These are phyloP conservation scores for Handroanthus guayacan DNA, from an alignment of 257 asterid species.

Conservation along the genomic window DNA sequence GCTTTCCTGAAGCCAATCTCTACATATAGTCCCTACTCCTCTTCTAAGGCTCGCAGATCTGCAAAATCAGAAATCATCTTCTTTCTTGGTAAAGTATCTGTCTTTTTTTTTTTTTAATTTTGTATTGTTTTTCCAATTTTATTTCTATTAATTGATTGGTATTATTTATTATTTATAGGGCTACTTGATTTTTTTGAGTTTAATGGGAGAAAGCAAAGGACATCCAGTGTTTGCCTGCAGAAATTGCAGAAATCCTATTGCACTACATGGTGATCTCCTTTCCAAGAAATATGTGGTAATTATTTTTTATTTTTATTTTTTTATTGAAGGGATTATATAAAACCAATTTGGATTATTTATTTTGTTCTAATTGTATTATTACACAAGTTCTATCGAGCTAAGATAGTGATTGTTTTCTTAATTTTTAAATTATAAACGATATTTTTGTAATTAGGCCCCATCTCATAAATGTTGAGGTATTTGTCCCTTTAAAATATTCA, in stretches of 20 bases:
- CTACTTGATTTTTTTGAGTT: not conserved
- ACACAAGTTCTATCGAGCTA: too few species aligned
- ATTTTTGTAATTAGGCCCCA: too few species aligned
- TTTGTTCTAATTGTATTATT: too few species aligned
- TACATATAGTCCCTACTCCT: not conserved
- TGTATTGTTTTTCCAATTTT: not conserved
- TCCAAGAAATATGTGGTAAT: constrained; percentile 52
- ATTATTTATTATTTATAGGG: not conserved
- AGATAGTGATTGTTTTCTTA: too few species aligned
- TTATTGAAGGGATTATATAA: too few species aligned
- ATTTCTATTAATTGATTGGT: not conserved
- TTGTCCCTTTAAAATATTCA: too few species aligned
- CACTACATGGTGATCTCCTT: constrained; percentile 50
- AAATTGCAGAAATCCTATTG: constrained; percentile 61
- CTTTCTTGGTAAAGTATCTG: not conserved
- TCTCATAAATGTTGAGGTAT: too few species aligned
- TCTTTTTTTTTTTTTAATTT: not conserved
- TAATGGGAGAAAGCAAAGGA: constrained; percentile 41
- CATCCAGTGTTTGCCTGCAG: constrained; percentile 60
- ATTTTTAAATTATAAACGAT: too few species aligned
- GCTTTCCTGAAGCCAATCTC: not conserved
- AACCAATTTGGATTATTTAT: too few species aligned
- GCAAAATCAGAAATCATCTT: not conserved
- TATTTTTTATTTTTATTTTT: not conserved
- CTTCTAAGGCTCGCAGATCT: not conserved